A percentile compares a stretch with the other conserved stretches of the same genome.
phyloP scores from a whole-genome alignment of 2,329 filamentous ascomycete genomes.

The Claviceps citrina region DNA sequence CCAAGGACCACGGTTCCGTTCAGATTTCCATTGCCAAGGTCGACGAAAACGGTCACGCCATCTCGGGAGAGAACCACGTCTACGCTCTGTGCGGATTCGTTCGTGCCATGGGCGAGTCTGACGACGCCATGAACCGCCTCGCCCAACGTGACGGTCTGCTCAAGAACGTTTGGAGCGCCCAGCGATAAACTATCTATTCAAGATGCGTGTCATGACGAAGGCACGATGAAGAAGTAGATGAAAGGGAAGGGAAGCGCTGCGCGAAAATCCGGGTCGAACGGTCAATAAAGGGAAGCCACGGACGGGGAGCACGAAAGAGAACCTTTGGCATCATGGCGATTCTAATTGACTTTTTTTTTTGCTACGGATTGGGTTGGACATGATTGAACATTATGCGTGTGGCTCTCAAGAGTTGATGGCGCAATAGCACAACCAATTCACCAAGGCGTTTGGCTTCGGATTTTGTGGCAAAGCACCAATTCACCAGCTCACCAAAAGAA shows the following conservation, averaged over 20 bases:
- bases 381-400: constrained; percentile 12
- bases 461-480: constrained; percentile 29
- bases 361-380: constrained; percentile 20
- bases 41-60: constrained; percentile 90
- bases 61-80: constrained; percentile 90
- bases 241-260: constrained; percentile 7
- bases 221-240: neutral
- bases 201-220: constrained; percentile 6
- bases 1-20: constrained; percentile 98
- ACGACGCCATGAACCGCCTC: constrained; percentile 91
- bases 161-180: constrained; percentile 88
- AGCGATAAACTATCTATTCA: constrained; percentile 33
- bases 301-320: neutral
- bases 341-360: constrained; percentile 6
- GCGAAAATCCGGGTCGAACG: constrained; percentile 4
- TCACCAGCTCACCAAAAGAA: constrained; percentile 10
- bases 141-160: constrained; percentile 90
- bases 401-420: constrained; percentile 29
- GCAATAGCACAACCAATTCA: constrained; percentile 29
- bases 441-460: constrained; percentile 30
- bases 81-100: constrained; percentile 98
- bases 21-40: constrained; percentile 97
- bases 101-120: constrained; percentile 91
- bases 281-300: neutral
- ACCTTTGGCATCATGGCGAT: constrained; percentile 4